Base-by-base conservation (phyloP, 176 grass and related monocot genomes). In the Urochloa ruziziensis region DNA sequence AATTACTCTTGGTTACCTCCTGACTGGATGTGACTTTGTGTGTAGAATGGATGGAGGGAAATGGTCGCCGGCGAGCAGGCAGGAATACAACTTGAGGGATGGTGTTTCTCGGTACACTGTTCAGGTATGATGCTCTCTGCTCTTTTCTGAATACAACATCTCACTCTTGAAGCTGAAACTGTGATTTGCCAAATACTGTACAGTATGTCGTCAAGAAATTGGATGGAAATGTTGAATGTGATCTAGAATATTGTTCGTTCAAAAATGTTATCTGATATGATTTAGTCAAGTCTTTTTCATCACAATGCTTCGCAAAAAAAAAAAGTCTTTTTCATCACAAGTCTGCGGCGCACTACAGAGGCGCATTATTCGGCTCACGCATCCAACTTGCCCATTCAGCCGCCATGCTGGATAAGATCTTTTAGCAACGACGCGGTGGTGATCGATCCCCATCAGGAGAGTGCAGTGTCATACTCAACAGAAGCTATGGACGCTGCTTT, bases 41-140 rank as follows among this genome's bases (percentile, higher is more conserved):
- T 79, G 62, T 64, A 97, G 95, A 66, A 97, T 97, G 92, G 90
- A 94, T 83, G 95, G 95, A 23, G 95, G 95, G 4, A 80, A 79
- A 82, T 97, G 95, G 95, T 89, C 95, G 1, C 4, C 90, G 0
- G 92, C 90, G 6, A 97, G 92, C 81, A 88, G 95, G 80, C 86
- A 91, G 25, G 84, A 74, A 77, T 97, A 94, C 78, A 97, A 94
- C 54, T 33, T 97, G 63, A 83, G 95, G 51, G 95, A 97, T 48
- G 92, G 78, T 53, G 81, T 97, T 57, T 87, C 92, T 13, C 92
- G 95, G 24, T 97, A 92, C 83, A 94, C 90, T 1, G 88, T 94
- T 44, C 95, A 97, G 92, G 95, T 97, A 86, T 8, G 46, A 33
- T 54, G 64, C 24, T 16, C n/a, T n/a, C 1, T 34, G n/a, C 40